Percentiles rank a stretch among this genome's conserved stretches.
Conservation (phyloP, 1,284 basidiomycete species). For the Ganoderma lucidum region DNA sequence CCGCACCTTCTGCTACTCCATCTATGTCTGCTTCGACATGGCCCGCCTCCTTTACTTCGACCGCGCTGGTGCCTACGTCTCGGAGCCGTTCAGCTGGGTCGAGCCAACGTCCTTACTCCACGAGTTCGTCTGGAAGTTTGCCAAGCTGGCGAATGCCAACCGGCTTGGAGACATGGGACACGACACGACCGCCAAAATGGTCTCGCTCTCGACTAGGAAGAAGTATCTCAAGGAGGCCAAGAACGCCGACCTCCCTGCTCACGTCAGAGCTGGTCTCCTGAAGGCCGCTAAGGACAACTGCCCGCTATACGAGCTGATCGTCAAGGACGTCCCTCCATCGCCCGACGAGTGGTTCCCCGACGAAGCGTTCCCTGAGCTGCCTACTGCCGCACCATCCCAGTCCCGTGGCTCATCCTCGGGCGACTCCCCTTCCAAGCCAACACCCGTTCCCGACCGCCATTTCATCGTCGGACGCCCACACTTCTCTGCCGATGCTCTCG, state of each 20-base stretch:
- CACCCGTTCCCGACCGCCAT: background rate
- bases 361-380: no score
- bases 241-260: background rate
- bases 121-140: conserved; percentile 25
- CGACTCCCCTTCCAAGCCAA: no score
- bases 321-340: background rate
- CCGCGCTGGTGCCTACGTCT: conserved; percentile 3
- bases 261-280: conserved; percentile 1
- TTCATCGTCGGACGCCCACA: conserved; percentile 15
- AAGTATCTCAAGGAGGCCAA: background rate
- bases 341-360: no score
- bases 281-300: background rate
- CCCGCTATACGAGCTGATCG: conserved; percentile 7
- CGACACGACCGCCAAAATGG: conserved; percentile 21
- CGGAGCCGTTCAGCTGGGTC: conserved; percentile 21
- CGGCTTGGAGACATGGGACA: conserved; percentile 19
- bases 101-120: conserved; percentile 7
- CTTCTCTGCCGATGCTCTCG: conserved; percentile 11
- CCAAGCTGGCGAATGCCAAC: conserved; percentile 10
- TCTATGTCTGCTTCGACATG: background rate
- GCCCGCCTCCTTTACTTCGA: no score
- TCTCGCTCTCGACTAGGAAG: background rate
- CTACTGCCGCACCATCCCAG: background rate
- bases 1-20: conserved; percentile 9
- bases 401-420: no score